These are phyloP conservation scores for Silene noctiflora DNA, from an alignment of 179 eudicot species.

Conservation along the genomic window DNA sequence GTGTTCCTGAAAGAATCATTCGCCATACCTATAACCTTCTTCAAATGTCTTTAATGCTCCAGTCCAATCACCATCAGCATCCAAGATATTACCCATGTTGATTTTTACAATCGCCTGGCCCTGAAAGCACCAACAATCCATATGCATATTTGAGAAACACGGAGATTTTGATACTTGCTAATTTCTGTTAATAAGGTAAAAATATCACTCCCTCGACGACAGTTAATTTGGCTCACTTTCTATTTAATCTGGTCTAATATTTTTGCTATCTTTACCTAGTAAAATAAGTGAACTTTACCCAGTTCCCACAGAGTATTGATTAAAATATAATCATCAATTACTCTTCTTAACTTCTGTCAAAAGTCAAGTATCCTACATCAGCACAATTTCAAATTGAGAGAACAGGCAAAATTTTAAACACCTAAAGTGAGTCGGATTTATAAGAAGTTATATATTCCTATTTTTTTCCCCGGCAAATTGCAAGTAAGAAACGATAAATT, in stretches of 20 bases:
- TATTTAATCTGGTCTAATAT: background rate
- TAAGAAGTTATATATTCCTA: background rate
- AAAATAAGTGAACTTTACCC: background rate
- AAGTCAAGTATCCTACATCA: background rate
- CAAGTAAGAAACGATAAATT: background rate
- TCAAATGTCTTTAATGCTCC: slow-evolving; percentile 64
- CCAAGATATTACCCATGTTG: slow-evolving; percentile 72
- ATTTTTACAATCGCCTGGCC: slow-evolving; percentile 91
- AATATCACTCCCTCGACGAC: background rate
- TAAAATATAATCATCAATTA: background rate
- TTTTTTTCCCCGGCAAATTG: slow-evolving; percentile 4
- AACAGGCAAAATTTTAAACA: background rate
- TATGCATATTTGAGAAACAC: background rate
- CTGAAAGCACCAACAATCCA: slow-evolving; percentile 42
- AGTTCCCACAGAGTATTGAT: background rate
- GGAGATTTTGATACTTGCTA: background rate
- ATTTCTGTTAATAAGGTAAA: background rate
- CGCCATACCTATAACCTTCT: slow-evolving; percentile 65
- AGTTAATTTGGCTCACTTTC: background rate
- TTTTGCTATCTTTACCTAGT: background rate
- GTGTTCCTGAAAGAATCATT: slow-evolving; percentile 12
- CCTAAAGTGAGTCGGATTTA: background rate
- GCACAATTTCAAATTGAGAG: background rate
- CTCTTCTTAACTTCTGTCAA: background rate
- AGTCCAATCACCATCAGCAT: slow-evolving; percentile 60